These are phyloP conservation scores for Alternaria angustiovoidea DNA, from an alignment of 2,329 filamentous ascomycete genomes.

Conservation along the genomic window DNA sequence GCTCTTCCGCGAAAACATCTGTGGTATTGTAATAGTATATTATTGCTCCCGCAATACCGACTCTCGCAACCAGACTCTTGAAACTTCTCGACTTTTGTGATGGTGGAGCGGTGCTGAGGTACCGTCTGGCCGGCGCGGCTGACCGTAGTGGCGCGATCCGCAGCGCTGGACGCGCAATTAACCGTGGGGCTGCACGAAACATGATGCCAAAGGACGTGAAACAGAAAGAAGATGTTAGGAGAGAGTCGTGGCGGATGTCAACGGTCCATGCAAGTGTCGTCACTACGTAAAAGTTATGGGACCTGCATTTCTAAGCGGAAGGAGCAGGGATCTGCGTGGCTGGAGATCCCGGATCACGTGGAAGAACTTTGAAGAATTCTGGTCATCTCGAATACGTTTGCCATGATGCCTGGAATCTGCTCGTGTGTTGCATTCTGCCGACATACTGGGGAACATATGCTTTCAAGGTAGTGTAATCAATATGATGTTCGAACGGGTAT, in stretches of 20 bases:
- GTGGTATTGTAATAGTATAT: constrained; percentile 97
- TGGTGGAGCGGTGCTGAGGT: constrained; percentile 66
- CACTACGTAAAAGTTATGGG: constrained; percentile 27
- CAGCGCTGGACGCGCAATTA: constrained; percentile 47
- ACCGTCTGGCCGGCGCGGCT: constrained; percentile 53
- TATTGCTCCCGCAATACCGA: constrained; percentile 76
- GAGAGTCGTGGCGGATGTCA: constrained; percentile 27
- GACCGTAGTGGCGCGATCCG: constrained; percentile 51
- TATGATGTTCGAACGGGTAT: constrained; percentile 24
- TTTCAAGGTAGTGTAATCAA: not conserved
- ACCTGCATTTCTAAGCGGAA: constrained; percentile 37
- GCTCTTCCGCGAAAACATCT: constrained; percentile 84
- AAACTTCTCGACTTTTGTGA: constrained; percentile 77
- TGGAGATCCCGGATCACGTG: constrained; percentile 14
- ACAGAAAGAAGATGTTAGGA: constrained; percentile 26
- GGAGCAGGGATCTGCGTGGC: constrained; percentile 18
- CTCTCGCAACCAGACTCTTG: constrained; percentile 78
- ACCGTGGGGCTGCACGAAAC: constrained; percentile 62
- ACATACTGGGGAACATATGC: not conserved
- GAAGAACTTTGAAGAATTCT: not conserved
- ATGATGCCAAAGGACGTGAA: constrained; percentile 49
- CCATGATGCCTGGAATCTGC: too few species aligned
- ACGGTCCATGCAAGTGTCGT: constrained; percentile 20
- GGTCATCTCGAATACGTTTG: not conserved
- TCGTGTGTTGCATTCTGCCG: too few species aligned